phyloP scores from a whole-genome alignment of 225 moss, liverwort and hornwort genomes.

The Rhytidiadelphus loreus region DNA sequence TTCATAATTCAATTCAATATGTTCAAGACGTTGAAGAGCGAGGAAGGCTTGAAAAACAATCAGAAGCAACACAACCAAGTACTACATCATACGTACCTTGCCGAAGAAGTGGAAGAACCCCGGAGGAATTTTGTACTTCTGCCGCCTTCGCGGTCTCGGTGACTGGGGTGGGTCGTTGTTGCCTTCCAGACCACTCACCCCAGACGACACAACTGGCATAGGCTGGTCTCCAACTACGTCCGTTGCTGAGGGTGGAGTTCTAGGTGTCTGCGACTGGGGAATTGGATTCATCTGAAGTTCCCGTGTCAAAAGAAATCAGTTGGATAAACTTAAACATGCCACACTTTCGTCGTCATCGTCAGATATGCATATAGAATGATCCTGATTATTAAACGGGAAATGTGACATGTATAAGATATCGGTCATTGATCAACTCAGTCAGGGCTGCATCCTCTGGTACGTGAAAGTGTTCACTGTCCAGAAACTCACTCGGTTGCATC shows the following conservation, averaged over 20 bases:
- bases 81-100: background rate
- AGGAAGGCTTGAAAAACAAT: background rate
- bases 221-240: background rate
- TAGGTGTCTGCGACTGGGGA: background rate
- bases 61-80: background rate
- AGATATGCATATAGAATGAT: background rate
- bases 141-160: background rate
- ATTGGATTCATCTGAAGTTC: background rate
- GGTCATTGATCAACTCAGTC: background rate
- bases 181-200: background rate
- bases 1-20: too few species aligned
- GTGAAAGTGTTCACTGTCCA: background rate
- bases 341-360: background rate
- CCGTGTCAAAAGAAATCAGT: background rate
- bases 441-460: background rate
- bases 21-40: background rate
- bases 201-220: background rate
- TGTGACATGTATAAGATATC: background rate
- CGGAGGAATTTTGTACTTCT: accelerated
- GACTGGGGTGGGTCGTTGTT: background rate
- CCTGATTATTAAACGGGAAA: background rate
- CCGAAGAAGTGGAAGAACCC: too few species aligned
- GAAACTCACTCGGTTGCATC: background rate
- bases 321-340: background rate
- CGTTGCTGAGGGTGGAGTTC: too few species aligned